A percentile compares a stretch with the other conserved stretches of the same genome.
These are phyloP conservation scores for Aspergillus eucalypticola DNA, from an alignment of 2,329 filamentous ascomycete species.

Conservation along the genomic window DNA sequence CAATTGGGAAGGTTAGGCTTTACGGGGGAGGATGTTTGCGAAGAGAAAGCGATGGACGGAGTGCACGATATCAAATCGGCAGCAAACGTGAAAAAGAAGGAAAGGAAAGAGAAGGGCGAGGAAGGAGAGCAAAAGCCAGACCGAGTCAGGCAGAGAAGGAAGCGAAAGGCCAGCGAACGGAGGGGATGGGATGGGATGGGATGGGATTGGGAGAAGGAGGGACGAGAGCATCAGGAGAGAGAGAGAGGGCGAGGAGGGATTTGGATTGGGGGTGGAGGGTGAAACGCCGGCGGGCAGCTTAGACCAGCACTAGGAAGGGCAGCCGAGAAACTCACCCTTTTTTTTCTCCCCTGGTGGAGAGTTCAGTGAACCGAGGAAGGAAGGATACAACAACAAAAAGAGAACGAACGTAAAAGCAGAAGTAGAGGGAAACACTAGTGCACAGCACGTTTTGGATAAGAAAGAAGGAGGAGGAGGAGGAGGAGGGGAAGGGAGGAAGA, in stretches of 20 bases:
- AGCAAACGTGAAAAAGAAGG: slow-evolving; percentile 8
- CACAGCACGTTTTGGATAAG: neutral
- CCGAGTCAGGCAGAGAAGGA: slow-evolving; percentile 2
- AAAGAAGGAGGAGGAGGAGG: neutral
- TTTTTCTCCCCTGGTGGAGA: no score
- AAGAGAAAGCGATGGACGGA: slow-evolving; percentile 15
- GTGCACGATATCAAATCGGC: slow-evolving; percentile 29
- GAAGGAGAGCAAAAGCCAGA: neutral
- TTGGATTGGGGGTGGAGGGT: slow-evolving; percentile 15
- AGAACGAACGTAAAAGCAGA: neutral
- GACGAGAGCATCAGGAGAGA: slow-evolving; percentile 10
- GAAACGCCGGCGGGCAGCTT: slow-evolving; percentile 23
- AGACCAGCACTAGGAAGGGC: slow-evolving; percentile 8
- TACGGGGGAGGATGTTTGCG: slow-evolving; percentile 10
- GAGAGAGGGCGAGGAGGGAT: slow-evolving; percentile 8
- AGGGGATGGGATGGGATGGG: neutral
- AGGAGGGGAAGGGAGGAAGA: neutral
- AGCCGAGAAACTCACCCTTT: slow-evolving; percentile 9
- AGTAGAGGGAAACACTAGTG: neutral
- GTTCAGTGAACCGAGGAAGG: neutral
- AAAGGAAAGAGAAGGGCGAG: neutral
- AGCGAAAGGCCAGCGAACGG: slow-evolving; percentile 7
- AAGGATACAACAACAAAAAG: neutral
- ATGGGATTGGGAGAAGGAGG: no score
- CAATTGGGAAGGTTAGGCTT: slow-evolving; percentile 15